These are phyloP conservation scores for Cornus suecica DNA, from an alignment of 148 eudicot species.

Conservation along the genomic window DNA sequence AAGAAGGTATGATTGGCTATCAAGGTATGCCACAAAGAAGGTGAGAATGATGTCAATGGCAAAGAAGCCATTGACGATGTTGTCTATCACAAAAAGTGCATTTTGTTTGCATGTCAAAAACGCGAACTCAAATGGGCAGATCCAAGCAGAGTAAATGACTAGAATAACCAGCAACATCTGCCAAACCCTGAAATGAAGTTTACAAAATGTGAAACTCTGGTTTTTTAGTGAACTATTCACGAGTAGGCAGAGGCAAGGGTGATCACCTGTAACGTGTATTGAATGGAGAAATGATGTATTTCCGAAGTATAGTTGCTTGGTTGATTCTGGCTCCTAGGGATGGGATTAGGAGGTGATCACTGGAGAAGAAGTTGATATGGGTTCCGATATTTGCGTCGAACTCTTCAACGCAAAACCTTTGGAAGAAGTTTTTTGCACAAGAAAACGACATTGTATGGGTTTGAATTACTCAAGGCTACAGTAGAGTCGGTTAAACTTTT, in stretches of 20 bases:
- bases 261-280: slow-evolving; percentile 61
- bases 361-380: slow-evolving; percentile 55
- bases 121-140: slow-evolving; percentile 84
- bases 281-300: slow-evolving; percentile 59
- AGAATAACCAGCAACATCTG: slow-evolving; percentile 66
- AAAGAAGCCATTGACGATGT: slow-evolving; percentile 78
- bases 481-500: slow-evolving; percentile 7
- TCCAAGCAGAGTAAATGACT: slow-evolving; percentile 91
- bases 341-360: slow-evolving; percentile 57
- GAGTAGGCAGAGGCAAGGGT: background rate
- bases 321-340: slow-evolving; percentile 83
- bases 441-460: slow-evolving; percentile 41
- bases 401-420: slow-evolving; percentile 58
- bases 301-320: slow-evolving; percentile 43
- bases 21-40: slow-evolving; percentile 88
- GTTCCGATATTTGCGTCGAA: slow-evolving; percentile 25
- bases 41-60: slow-evolving; percentile 83
- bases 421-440: slow-evolving; percentile 34
- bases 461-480: slow-evolving; percentile 3
- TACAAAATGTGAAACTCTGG: background rate
- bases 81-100: slow-evolving; percentile 55
- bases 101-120: slow-evolving; percentile 51
- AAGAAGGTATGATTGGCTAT: slow-evolving; percentile 61
- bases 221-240: background rate
- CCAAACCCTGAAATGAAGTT: slow-evolving; percentile 67